Percentiles rank a stretch among this genome's conserved stretches.
Conservation (phyloP, 108 stramenopile species). For the Fistulifera pelliculosa region DNA sequence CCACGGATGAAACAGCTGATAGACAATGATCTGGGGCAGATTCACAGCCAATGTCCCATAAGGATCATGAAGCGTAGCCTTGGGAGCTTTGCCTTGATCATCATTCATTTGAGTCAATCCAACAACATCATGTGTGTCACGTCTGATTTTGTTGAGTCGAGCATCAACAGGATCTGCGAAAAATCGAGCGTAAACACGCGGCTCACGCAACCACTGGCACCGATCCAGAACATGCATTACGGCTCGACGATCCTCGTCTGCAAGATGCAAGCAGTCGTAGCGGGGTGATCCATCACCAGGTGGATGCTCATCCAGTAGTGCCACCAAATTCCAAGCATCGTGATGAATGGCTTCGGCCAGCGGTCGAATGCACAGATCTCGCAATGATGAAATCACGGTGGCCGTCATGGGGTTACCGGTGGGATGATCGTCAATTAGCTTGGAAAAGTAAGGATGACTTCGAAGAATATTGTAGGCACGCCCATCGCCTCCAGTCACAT, state of each 20-base stretch:
- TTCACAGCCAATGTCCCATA: conserved; percentile 24
- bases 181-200: conserved; percentile 68
- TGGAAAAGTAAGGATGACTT: conserved; percentile 44
- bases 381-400: conserved; percentile 46
- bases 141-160: conserved; percentile 26
- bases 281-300: conserved; percentile 55
- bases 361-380: conserved; percentile 70
- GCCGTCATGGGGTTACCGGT: conserved; percentile 9
- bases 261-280: background rate
- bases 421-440: conserved; percentile 9
- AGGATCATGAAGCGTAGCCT: conserved; percentile 33
- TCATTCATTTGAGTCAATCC: conserved; percentile 80
- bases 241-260: conserved; percentile 52
- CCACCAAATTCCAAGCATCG: conserved; percentile 19
- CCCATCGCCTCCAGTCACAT: conserved; percentile 5
- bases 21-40: conserved; percentile 36
- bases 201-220: conserved; percentile 50
- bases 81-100: conserved; percentile 61
- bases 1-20: conserved; percentile 57
- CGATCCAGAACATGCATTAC: conserved; percentile 78
- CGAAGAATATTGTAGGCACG: conserved; percentile 36
- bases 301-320: conserved; percentile 41
- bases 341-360: conserved; percentile 53
- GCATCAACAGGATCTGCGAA: conserved; percentile 46
- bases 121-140: conserved; percentile 51